Evolutionary conservation across 257 asterid species (phyloP).

Genomic region (Fraxinus anomala): DNA sequence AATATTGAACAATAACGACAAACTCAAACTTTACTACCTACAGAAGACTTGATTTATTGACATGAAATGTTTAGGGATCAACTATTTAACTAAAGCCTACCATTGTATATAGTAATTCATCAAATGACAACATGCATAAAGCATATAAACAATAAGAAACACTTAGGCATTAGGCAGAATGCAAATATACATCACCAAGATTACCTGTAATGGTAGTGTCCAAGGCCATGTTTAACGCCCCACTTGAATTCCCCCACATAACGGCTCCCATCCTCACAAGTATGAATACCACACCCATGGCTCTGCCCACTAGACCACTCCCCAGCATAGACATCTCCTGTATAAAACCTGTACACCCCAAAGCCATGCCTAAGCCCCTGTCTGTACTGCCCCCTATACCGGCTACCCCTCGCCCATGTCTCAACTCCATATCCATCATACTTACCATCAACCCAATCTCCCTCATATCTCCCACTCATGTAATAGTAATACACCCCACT

Average conservation of each 20-base stretch:
- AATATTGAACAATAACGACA: not conserved
- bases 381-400: constrained; percentile 82
- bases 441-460: constrained; percentile 92
- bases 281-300: constrained; percentile 86
- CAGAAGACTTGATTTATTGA: not conserved
- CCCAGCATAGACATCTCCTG: constrained; percentile 93
- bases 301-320: constrained; percentile 96
- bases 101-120: constrained; percentile 3
- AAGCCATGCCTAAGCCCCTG: constrained; percentile 91
- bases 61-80: not conserved
- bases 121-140: not conserved
- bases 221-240: constrained; percentile 93
- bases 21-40: not conserved
- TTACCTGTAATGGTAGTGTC: constrained; percentile 93
- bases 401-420: constrained; percentile 90
- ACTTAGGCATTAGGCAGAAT: constrained; percentile 3
- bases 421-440: constrained; percentile 92
- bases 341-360: constrained; percentile 85
- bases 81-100: constrained; percentile 20
- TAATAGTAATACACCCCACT: constrained; percentile 92
- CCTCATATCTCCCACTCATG: constrained; percentile 94
- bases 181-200: not conserved
- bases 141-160: not conserved
- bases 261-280: constrained; percentile 86
- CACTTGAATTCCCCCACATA: constrained; percentile 86